Base-by-base conservation (phyloP, 306 rosid species). In the Begonia loranthoides region DNA sequence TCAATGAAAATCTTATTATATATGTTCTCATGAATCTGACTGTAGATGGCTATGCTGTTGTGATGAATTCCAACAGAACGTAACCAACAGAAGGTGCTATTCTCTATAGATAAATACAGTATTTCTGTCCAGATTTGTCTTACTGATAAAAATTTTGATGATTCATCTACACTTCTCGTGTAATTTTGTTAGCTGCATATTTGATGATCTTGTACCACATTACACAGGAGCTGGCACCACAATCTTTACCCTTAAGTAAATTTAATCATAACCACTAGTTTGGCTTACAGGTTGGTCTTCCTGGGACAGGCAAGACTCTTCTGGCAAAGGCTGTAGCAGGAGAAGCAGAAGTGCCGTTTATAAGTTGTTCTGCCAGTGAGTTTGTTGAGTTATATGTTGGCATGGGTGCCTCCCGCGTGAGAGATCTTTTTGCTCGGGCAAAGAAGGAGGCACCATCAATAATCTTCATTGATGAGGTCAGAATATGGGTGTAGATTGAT, bases 391-490 rank as follows among this genome's bases (percentile, higher is more conserved):
- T 90, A 66, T 90, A 86, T 80, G 95, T 90, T 56, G 99, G 99
- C 64, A 90, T 90, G 99, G 99, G 99, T 68, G 99, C 99, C 66
- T 90, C 99, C 63, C 99, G 99, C 58, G 99, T 90, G 68, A 82
- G 99, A 70, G 99, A 90, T 76, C 92, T 90, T 64, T 90, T 90
- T 83, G 95, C 99, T 54, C 81, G 87, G 55, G 99, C 99, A 69
- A 90, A 90, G 80, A 90, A 90, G 78, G 95, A 90, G 70, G 81
- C 95, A 15, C 97, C 95, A 12, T 89, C 95, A 36, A 89, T 89
- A 56, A 78, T 89, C 66, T 90, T 90, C 65, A 90, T 90, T 41
- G 99, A 90, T 40, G 99, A 90, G 87, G 99, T 82, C 53, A 58
- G 84, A 58, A 51, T 55, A 12, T 58, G 21, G 17, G 36, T 12